These are phyloP conservation scores for Flaveria robusta DNA, from an alignment of 129 eudicot species.

Conservation along the genomic window DNA sequence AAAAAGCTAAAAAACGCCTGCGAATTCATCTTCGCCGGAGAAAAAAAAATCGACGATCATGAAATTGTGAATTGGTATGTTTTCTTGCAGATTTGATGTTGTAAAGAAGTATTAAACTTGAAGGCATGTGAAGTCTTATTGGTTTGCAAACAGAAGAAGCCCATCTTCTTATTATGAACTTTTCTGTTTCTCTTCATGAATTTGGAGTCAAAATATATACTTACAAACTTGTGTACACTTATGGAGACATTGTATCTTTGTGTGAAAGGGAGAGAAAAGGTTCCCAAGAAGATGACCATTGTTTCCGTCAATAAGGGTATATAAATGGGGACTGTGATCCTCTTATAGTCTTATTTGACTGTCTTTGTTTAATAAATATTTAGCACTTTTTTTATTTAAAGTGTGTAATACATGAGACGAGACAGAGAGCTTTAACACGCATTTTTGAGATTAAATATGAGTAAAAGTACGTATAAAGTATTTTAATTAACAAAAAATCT, in stretches of 20 bases:
- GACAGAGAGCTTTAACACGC: no score
- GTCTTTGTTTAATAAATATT: no score
- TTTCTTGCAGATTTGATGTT: constrained; percentile 9
- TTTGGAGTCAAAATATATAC: background rate
- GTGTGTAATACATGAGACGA: no score
- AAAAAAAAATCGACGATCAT: constrained; percentile 21
- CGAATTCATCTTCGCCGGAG: constrained; percentile 48
- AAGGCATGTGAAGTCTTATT: background rate
- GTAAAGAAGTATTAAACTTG: constrained; percentile 20
- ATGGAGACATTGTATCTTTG: constrained; percentile 8
- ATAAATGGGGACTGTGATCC: background rate
- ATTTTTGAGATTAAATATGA: no score
- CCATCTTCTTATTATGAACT: background rate
- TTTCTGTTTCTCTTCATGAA: constrained; percentile 32
- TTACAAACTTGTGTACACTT: background rate
- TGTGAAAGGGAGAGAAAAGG: constrained; percentile 26
- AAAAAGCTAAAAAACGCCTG: constrained; percentile 31
- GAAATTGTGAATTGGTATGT: constrained; percentile 23
- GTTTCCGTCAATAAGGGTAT: constrained; percentile 36
- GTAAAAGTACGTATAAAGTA: no score
- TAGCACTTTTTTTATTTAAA: no score
- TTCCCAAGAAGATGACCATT: constrained; percentile 49
- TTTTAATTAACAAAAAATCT: no score
- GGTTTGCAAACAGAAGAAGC: background rate
- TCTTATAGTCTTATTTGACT: background rate